phyloP scores from a whole-genome alignment of 2,329 filamentous ascomycete species.

The Claviceps cyperi region DNA sequence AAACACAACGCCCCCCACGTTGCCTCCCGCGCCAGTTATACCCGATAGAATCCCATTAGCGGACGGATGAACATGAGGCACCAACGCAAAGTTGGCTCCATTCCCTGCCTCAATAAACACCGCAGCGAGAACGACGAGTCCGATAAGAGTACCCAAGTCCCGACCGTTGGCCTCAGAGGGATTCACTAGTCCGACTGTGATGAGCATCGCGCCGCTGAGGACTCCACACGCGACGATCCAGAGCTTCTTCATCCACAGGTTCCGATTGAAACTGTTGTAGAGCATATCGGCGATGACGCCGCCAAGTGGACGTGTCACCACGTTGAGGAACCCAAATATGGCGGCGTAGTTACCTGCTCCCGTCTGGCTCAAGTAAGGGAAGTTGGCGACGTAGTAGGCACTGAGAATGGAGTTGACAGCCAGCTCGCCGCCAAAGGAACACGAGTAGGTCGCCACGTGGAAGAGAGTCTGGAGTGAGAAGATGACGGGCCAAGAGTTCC shows the following conservation, averaged over 20 bases:
- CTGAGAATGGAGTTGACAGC: slow-evolving; percentile 47
- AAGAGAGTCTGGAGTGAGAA: slow-evolving; percentile 40
- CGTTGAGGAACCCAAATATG: slow-evolving; percentile 64
- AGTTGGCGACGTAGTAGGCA: slow-evolving; percentile 45
- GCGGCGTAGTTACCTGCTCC: slow-evolving; percentile 46
- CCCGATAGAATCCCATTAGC: slow-evolving; percentile 72
- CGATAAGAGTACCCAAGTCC: slow-evolving; percentile 47
- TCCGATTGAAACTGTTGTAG: slow-evolving; percentile 25
- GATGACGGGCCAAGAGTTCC: slow-evolving; percentile 29
- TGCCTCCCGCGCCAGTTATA: slow-evolving; percentile 64
- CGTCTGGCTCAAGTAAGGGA: slow-evolving; percentile 41
- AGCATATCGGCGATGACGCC: slow-evolving; percentile 40
- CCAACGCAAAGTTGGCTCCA: slow-evolving; percentile 72
- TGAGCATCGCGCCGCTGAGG: slow-evolving; percentile 41
- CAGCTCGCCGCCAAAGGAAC: slow-evolving; percentile 49
- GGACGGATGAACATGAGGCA: slow-evolving; percentile 72
- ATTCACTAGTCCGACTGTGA: slow-evolving; percentile 50
- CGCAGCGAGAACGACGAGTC: slow-evolving; percentile 61
- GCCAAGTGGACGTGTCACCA: slow-evolving; percentile 51
- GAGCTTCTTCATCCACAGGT: slow-evolving; percentile 21
- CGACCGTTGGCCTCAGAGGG: slow-evolving; percentile 34
- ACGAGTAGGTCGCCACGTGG: slow-evolving; percentile 42
- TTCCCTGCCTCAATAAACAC: slow-evolving; percentile 78
- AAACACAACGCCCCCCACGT: slow-evolving; percentile 74
- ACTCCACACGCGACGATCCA: slow-evolving; percentile 44